Evolutionary conservation across 768 basidiomycete species (phyloP), one percentile per base, ranked within the genome.

Genomic region (Collybiopsis luxurians): DNA sequence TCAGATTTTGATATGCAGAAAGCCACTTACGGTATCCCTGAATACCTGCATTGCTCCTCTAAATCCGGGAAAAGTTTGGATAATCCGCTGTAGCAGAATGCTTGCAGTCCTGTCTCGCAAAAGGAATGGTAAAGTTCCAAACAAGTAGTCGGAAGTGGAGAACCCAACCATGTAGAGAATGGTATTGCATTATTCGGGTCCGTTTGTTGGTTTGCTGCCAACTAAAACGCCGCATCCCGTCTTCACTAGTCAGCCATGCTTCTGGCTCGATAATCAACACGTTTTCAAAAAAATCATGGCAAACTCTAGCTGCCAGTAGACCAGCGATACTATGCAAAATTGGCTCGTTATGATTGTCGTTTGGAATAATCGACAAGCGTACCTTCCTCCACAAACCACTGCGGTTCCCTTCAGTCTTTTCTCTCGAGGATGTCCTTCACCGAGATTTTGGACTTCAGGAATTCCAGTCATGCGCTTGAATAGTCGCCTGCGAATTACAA

Each of bases 201-300:
- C 63, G 62, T 12, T 34, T 46, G 23, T 64, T 40, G 24, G 46
- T 38, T 27, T 56, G 63, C 6, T 48, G 38, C 28, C 53, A 38
- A 34, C 36, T 31, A 38, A 44, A 34, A 11, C 28, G 40, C 1
- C 38, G 34, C 13, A 48, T 49, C 19, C 45, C 63, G 4, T 60
- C 59, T 30, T 63, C 56, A 15, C 51, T 60, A 13, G 52, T 40
- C 3, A 63, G 38, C 64, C 64, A 63, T 28, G 36, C 58, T 39
- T 70, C 69, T 2, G 69, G 55, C 43, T 70, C 69, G n/a, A 70
- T 59, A 17, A 70, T 60, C 7, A 69, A 26, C 44, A 70, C 69
- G 9, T 58, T 42, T 36, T 67, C 64, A 53, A 67, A 70, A 52
- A 68, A 67, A 48, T 66, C 61, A 10, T 61, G 54, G 48, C 69